phyloP scores from a whole-genome alignment of 768 basidiomycete species.

The Tricholoma terreum region DNA sequence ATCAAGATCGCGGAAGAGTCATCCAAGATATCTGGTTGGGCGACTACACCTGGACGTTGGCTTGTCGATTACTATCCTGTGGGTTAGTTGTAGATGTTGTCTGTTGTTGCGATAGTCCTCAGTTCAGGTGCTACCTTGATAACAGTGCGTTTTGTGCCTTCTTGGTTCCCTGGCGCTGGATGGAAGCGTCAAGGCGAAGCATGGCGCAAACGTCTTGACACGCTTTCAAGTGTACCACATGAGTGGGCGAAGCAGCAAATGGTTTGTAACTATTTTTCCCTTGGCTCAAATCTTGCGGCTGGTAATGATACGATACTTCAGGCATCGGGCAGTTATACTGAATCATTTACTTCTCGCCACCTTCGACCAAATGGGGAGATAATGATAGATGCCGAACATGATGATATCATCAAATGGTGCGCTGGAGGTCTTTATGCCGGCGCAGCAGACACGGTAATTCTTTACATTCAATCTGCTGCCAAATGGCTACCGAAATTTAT shows the following conservation, averaged over 20 bases:
- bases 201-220: conserved; percentile 36
- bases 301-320: conserved; percentile 12
- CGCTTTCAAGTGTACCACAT: conserved; percentile 38
- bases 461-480: not conserved
- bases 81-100: conserved; percentile 19
- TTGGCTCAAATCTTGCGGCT: not conserved
- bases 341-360: conserved; percentile 45
- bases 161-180: conserved; percentile 45
- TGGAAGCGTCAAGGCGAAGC: conserved; percentile 45
- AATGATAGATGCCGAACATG: conserved; percentile 29
- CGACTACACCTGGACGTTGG: conserved; percentile 40
- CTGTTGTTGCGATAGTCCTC: not conserved
- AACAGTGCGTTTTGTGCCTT: conserved; percentile 47
- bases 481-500: not conserved
- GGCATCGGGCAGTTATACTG: conserved; percentile 28
- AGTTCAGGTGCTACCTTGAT: not conserved
- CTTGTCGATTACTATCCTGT: conserved; percentile 42
- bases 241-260: conserved; percentile 46
- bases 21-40: conserved; percentile 38
- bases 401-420: conserved; percentile 47
- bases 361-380: conserved; percentile 25
- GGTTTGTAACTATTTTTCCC: conserved; percentile 17
- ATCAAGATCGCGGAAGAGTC: conserved; percentile 38
- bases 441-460: conserved; percentile 40
- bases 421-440: conserved; percentile 51